Base-by-base conservation (phyloP, 2,329 filamentous ascomycete genomes). In the Ceratocystiopsis minuta region DNA sequence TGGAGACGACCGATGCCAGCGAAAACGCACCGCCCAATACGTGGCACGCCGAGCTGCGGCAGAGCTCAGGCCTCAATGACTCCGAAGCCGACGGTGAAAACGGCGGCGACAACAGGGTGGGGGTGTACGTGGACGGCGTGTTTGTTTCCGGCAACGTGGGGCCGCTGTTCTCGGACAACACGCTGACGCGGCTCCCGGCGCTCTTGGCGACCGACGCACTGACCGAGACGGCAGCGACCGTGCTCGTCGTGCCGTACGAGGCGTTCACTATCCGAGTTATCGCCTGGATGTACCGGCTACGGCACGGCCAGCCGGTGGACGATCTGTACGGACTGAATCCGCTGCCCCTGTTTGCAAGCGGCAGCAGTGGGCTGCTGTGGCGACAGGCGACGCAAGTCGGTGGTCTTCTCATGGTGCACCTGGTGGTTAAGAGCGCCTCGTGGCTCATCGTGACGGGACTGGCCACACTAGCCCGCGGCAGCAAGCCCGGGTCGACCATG, bases 11-110 rank as follows among this genome's bases (percentile, higher is more conserved):
- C 4, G 70, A 74, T 38, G 59, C 67, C 0, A 63, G 60, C 3
- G 67, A 71, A 38, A 60, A 62, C 3, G 11, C 24, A 6, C 65
- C 66, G 1, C 58, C 65, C 2, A 70, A 68, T 14, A 53, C 70
- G 2, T 76, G 72, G 72, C 71, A 68, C 4, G 71, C 72, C 13
- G 72, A 76, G 50, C 54, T 75, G 16, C 64, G 71, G 1, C 68
- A 70, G 3, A 74, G 65, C 45, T 41, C 50, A 2, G 36, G 43
- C 12, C 28, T 28, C 7, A 42, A 36, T 2, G 45, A 16, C 17
- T 37, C 40, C 35, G 40, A 39, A 2, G 38, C 7, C n/a, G 44
- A 34, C 17, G 41, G 18, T 3, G 41, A n/a, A 4, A 40, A n/a
- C 16, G 40, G 35, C 10, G 32, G 24, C n/a, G 31, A 34, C 24